Evolutionary conservation across 2,329 filamentous ascomycete genomes (phyloP), one percentile per base, ranked within the genome.

Genomic region (Calonectria multiphialidica): DNA sequence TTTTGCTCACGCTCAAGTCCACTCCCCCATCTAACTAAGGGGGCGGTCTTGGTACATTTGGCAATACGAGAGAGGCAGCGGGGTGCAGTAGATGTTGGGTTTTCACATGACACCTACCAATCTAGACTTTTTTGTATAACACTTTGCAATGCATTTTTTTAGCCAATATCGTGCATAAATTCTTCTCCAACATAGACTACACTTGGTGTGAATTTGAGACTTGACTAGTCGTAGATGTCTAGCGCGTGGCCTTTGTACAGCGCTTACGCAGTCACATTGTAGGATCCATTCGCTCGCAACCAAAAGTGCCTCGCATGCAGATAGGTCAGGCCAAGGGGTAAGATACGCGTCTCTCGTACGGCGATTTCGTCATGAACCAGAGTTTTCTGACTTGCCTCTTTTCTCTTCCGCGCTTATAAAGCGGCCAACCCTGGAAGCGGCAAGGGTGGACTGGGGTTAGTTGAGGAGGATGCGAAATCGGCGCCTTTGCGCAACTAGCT

Each of bases 1-100:
- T 66, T 3, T n/a, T 63, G 37, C 53, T 70, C 40, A 72, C 71
- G 10, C 45, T 72, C 16, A 72, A 70, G 67, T 66, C 13, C 18
- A 72, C 66, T 30, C 62, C 66, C 3, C 71, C 71, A 25, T 72
- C 71, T 2, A 71, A 67, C 28, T 66, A 16, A 45, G 5, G 5
- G 5, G 28, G 5, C 12, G 28, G 30, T 37, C 13, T 37, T 18
- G 47, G 23, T 57, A 40, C 33, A 57, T 40, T 57, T 57, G 53
- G 33, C 13, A 21, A 30, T 6, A 40, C n/a, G 15, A 57, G 18
- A 57, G 18, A 53, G 6, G 33, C 30, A 35, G 53, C 12, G 21
- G 53, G 12, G 53, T 57, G 33, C 33, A 57, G 15, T 57, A 25
- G 33, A 57, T 57, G 16, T 25, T 21, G 12, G 21, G 6, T n/a